Percentiles rank a stretch among this genome's conserved stretches.
Evolutionary conservation across 495 filamentous ascomycete genomes (phyloP).

Genomic region (Penicillium angulare): DNA sequence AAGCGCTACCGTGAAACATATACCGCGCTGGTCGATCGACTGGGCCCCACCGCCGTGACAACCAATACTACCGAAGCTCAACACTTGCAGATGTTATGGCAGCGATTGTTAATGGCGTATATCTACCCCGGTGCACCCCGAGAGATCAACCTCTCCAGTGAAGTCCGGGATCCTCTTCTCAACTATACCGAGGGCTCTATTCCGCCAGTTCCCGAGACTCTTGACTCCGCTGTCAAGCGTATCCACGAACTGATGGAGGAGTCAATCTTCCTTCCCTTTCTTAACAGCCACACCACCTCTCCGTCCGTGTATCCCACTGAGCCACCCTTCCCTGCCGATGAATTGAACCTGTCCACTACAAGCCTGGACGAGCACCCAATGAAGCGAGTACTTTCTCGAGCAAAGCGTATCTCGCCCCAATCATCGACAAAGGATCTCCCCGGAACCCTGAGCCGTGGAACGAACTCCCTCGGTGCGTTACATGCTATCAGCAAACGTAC

Average conservation of each 20-base stretch:
- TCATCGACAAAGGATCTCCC: slow-evolving; percentile 41
- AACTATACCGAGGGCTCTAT: slow-evolving; percentile 55
- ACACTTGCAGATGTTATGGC: slow-evolving; percentile 73
- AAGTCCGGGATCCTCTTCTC: slow-evolving; percentile 79
- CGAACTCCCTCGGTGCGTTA: slow-evolving; percentile 33
- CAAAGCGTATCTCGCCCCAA: slow-evolving; percentile 42
- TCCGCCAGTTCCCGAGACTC: slow-evolving; percentile 72
- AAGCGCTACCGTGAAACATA: slow-evolving; percentile 83
- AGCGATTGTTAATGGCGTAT: slow-evolving; percentile 54
- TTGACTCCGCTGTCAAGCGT: slow-evolving; percentile 87
- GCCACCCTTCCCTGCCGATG: slow-evolving; percentile 30
- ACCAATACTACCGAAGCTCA: slow-evolving; percentile 56
- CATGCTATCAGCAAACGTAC: slow-evolving; percentile 37
- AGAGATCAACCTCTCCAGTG: slow-evolving; percentile 89
- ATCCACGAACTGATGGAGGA: slow-evolving; percentile 97
- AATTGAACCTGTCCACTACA: slow-evolving; percentile 33
- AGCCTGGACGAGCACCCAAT: slow-evolving; percentile 33
- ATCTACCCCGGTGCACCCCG: slow-evolving; percentile 67
- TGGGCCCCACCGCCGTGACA: slow-evolving; percentile 34
- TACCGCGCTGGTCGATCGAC: slow-evolving; percentile 48
- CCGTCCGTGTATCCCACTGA: slow-evolving; percentile 34
- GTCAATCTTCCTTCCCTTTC: slow-evolving; percentile 62
- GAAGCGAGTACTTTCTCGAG: slow-evolving; percentile 33
- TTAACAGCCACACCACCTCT: slow-evolving; percentile 37
- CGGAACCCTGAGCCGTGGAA: slow-evolving; percentile 27